Conservation (phyloP, 108 stramenopile species). For the Skeletonema marinoi region DNA sequence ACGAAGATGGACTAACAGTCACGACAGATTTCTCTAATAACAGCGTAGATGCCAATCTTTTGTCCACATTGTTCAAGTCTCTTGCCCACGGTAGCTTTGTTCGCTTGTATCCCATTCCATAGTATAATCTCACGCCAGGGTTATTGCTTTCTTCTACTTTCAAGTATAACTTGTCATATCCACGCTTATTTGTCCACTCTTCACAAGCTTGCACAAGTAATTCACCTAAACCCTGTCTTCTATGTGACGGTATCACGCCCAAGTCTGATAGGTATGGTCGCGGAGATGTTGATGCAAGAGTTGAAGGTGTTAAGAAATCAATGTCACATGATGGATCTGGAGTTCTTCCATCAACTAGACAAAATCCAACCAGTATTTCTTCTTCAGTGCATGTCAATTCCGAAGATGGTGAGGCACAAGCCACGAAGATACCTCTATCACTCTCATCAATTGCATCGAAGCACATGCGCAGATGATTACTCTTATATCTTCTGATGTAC, state of each 20-base stretch:
- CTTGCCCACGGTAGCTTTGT: slow-evolving; percentile 23
- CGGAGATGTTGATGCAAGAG: slow-evolving; percentile 34
- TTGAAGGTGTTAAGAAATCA: slow-evolving; percentile 36
- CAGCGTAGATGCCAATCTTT: not conserved
- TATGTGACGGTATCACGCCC: slow-evolving; percentile 32
- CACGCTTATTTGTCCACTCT: slow-evolving; percentile 22
- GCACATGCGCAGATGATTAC: slow-evolving; percentile 40
- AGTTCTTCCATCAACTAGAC: slow-evolving; percentile 32
- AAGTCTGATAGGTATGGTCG: slow-evolving; percentile 45
- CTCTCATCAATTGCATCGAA: slow-evolving; percentile 31
- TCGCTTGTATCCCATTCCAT: slow-evolving; percentile 15
- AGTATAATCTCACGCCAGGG: slow-evolving; percentile 20
- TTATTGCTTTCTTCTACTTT: slow-evolving; percentile 33
- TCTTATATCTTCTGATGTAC: slow-evolving; percentile 43
- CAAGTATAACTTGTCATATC: slow-evolving; percentile 32
- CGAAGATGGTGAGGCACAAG: slow-evolving; percentile 24
- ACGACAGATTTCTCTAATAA: slow-evolving; percentile 17
- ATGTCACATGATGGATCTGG: slow-evolving; percentile 34
- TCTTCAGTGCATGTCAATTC: not conserved
- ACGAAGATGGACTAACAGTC: not conserved
- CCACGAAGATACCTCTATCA: slow-evolving; percentile 37
- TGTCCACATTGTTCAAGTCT: not conserved
- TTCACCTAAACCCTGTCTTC: slow-evolving; percentile 31
- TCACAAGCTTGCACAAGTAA: slow-evolving; percentile 30
- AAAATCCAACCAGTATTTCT: slow-evolving; percentile 40